These are phyloP conservation scores for Ustilago esculenta DNA, from an alignment of 1,284 basidiomycete species.

Conservation along the genomic window DNA sequence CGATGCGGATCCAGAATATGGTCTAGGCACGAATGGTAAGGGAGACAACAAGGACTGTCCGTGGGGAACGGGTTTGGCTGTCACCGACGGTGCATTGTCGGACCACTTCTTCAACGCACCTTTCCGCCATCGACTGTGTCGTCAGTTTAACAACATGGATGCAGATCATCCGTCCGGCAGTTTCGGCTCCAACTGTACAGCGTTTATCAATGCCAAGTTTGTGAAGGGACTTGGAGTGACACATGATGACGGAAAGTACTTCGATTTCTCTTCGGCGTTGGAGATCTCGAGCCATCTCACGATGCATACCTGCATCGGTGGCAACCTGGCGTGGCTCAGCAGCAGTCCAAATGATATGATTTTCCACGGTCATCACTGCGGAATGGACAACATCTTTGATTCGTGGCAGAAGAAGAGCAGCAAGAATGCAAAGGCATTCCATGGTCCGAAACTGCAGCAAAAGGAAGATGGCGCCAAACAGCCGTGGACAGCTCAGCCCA, in stretches of 20 bases:
- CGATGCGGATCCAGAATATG: conserved; percentile 8
- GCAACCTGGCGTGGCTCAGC: conserved; percentile 28
- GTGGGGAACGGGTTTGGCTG: conserved; percentile 9
- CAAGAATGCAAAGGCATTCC: conserved; percentile 16
- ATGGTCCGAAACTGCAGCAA: conserved; percentile 30
- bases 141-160: conserved; percentile 38
- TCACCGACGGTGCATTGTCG: conserved; percentile 26
- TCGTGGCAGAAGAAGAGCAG: conserved; percentile 17
- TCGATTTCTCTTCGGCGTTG: conserved; percentile 28
- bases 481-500: conserved; percentile 18
- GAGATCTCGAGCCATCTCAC: conserved; percentile 28
- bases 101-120: conserved; percentile 35
- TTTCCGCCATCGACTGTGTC: conserved; percentile 29
- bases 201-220: conserved; percentile 23
- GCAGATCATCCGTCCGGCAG: conserved; percentile 4
- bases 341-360: conserved; percentile 16
- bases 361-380: conserved; percentile 19
- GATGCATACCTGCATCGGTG: conserved; percentile 37
- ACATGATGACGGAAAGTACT: conserved; percentile 28
- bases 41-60: conserved; percentile 16
- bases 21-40: conserved; percentile 23
- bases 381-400: conserved; percentile 13
- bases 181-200: conserved; percentile 34
- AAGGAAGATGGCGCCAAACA: conserved; percentile 11
- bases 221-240: conserved; percentile 9